Evolutionary conservation across 2,329 filamentous ascomycete species (phyloP), one percentile per base, ranked within the genome.

Genomic region (Thielaviopsis musarum): DNA sequence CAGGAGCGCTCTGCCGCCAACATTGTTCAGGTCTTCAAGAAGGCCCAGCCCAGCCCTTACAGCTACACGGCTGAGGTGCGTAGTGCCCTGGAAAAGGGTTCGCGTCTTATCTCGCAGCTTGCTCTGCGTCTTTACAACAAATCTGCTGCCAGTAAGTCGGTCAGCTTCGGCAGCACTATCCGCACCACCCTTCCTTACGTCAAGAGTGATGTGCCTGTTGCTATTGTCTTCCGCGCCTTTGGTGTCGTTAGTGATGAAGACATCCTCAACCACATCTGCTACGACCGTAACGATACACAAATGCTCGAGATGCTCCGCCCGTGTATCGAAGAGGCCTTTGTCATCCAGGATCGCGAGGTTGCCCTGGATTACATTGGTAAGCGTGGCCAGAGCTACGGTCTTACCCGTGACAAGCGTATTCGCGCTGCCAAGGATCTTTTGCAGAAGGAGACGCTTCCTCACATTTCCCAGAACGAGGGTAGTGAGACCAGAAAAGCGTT

Each of bases 21-120:
- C 69, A 98, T 97, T 61, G 93, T 98, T 5, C 93, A 98, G 73
- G 91, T 98, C 28, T 98, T 98, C 81, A 91, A 95, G 74, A 98
- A 98, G 75, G 89, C 91, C 0, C 81, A 85, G 65, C 89, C 90
- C n/a, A 91, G 88, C 65, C 87, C 89, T 10, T 95, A 89, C 63
- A 91, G 90, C 1, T 95, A 93, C 71, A 87, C 91, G 24, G 94
- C 93, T 13, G 93, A 98, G 72, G 96, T 98, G 66, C 82, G 93
- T 73, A 96, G 91, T 71, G 91, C 94, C 1, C 82, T 97, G 9
- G 93, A 98, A 71, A 96, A 95, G 71, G 93, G 94, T 15, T 96
- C 91, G 0, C 82, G 94, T 28, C 81, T 98, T 57, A 94, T 98
- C 66, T 96, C 91, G 17, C 91, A 90, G 53, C 83, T 96, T 70